A percentile compares a stretch with the other conserved stretches of the same genome.
phyloP scores from a whole-genome alignment of 495 filamentous ascomycete genomes.

The Penicillium verhagenii region DNA sequence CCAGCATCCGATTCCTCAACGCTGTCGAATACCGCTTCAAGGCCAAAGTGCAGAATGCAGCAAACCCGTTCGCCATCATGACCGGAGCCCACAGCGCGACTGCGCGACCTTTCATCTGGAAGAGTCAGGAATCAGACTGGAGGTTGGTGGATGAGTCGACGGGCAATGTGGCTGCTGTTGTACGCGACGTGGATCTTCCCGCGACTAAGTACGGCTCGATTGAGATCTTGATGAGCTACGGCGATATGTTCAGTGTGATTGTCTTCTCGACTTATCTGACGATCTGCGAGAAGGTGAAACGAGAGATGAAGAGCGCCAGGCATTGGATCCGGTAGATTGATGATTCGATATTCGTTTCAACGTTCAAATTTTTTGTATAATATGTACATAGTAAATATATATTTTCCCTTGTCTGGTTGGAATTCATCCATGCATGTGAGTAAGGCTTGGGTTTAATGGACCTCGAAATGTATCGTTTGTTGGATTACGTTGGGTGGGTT shows the following conservation, averaged over 20 bases:
- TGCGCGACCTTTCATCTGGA: neutral
- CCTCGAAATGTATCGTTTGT: slow-evolving; percentile 26
- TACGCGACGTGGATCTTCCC: neutral
- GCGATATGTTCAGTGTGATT: neutral
- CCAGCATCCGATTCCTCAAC: neutral
- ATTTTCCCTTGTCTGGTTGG: neutral
- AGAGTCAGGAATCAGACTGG: neutral
- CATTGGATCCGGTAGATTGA: neutral
- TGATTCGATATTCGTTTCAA: neutral
- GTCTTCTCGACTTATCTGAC: neutral
- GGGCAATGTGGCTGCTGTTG: neutral
- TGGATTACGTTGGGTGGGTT: slow-evolving; percentile 20
- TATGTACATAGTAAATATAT: neutral
- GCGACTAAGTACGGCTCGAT: neutral
- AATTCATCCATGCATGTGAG: no score
- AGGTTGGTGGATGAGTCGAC: neutral
- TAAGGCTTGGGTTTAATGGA: slow-evolving; percentile 6
- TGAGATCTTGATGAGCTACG: neutral
- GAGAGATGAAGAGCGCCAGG: neutral
- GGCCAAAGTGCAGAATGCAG: neutral
- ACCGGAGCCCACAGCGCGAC: neutral
- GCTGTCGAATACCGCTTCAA: neutral
- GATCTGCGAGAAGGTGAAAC: neutral
- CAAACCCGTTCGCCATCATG: neutral
- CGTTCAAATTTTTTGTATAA: neutral